Conservation (phyloP, 1,284 basidiomycete genomes). For the Ganoderma boninense region DNA sequence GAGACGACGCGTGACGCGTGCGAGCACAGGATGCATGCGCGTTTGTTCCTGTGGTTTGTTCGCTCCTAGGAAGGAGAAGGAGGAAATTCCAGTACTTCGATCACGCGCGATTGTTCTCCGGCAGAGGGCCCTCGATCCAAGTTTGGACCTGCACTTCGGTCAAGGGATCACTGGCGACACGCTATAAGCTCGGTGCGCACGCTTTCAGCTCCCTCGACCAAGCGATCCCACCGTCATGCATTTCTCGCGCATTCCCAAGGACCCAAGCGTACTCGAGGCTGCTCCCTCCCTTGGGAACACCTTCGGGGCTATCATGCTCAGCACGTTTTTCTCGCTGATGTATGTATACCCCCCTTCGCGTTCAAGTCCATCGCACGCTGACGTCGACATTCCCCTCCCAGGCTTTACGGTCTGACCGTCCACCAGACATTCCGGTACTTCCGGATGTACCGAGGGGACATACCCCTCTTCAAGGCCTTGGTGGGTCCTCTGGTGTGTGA, state of each 20-base stretch:
- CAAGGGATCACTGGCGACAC: neutral
- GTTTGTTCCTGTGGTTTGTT: neutral
- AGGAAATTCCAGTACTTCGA: neutral
- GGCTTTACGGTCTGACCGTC: conserved; percentile 8
- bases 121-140: neutral
- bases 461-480: neutral
- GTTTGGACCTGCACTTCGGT: neutral
- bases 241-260: neutral
- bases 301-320: conserved; percentile 10
- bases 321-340: conserved; percentile 10
- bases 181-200: neutral
- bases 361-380: neutral
- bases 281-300: neutral
- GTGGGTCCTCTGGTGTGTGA: neutral
- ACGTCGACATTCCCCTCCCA: neutral
- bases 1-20: neutral
- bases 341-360: neutral
- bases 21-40: neutral
- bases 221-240: neutral
- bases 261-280: neutral
- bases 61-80: neutral
- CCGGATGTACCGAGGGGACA: conserved; percentile 4
- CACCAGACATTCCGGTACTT: conserved; percentile 15
- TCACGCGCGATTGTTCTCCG: neutral
- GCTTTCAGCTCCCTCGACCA: neutral